Base-by-base conservation (phyloP, 2,329 filamentous ascomycete genomes). In the Cryphonectria naterciae region DNA sequence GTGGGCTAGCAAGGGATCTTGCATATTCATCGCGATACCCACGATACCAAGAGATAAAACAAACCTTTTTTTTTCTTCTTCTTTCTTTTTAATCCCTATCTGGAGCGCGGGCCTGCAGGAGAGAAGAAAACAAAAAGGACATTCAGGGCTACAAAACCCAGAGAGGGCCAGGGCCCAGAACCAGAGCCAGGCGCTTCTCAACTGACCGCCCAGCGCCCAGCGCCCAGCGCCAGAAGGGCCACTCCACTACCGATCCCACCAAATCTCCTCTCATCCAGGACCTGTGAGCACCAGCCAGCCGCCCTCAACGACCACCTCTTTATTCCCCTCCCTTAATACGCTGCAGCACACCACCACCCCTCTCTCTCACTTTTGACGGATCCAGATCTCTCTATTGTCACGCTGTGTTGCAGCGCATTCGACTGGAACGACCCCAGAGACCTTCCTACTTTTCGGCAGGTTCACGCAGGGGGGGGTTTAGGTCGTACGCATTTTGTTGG, bases 381-480 rank as follows among this genome's bases (percentile, higher is more conserved):
- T 70, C 70, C 63, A 61, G 63, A 61, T 46, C 39, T 64, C 41
- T 39, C 28, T 25, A 49, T 49, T 43, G 25, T 58, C 54, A 58
- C 63, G 43, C 39, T 22, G 28, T 46, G 41, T 49, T 52, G 37
- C 60, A 39, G 41, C 54, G 52, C 43, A 35, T 68, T 54, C 65
- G 56, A 46, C 35, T 43, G 68, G 65, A 28, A 61, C 13, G 10
- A 49, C 22, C 49, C 28, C 37, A 4, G 3, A 41, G n/a, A 49
- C 49, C 22, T 46, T 17, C 19, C 46, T 49, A 66, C 43, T 62
- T n/a, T 41, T 49, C 70, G 46, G 60, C 13, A 43, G 41, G 58
- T 54, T 43, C 19, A 49, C 52, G 49, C 70, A 72, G 64, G 70
- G 70, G 64, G 70, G 70, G 68, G 13, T 35, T 41, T 68, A 70